Base-by-base conservation (phyloP, 2,329 filamentous ascomycete species). In the Didymella exigua region DNA sequence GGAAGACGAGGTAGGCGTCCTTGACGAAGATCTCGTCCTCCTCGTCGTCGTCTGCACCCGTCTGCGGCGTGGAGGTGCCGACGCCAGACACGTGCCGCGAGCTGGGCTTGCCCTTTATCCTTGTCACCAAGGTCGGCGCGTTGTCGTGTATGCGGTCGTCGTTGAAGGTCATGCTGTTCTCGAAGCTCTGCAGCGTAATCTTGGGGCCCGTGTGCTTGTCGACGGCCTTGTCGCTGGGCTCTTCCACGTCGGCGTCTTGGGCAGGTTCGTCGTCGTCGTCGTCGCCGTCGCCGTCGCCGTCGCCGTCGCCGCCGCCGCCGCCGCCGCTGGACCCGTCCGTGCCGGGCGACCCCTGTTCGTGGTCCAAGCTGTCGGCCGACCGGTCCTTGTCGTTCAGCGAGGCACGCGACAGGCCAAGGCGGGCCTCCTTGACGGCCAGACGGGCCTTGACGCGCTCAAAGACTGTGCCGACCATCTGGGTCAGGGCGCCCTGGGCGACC, bases 391-490 rank as follows among this genome's bases (percentile, higher is more conserved):
- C 75, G 41, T 78, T 76, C 23, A 73, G 70, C 61, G 71, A 81
- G 45, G 69, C 79, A 65, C 73, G 79, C 55, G 77, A 78, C 11
- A 71, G 78, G 63, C 83, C 86, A 51, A 89, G 67, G 18, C 91
- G 85, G 30, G 89, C 82, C 71, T 97, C 93, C 75, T 96, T 97
- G 80, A 92, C 86, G 54, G 93, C 88, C 58, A 99, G 79, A 48
- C 95, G 84, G 1, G 85, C 85, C 78, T 95, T 96, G 61, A 99
- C 93, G 58, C 95, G 83, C 76, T 99, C 95, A 68, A 99, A 99
- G 3, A 99, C 95, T 1, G 93, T 98, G 62, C 93, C 93, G 33
- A 98, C 91, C 95, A 99, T 99, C 77, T 99, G 95, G 3, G 93
- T 96, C 69, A 99, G 80, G 4, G 95, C 97, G 2, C 95, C 95